phyloP scores from a whole-genome alignment of 2,329 filamentous ascomycete genomes.

The Scopulariopsis brevicaulis region DNA sequence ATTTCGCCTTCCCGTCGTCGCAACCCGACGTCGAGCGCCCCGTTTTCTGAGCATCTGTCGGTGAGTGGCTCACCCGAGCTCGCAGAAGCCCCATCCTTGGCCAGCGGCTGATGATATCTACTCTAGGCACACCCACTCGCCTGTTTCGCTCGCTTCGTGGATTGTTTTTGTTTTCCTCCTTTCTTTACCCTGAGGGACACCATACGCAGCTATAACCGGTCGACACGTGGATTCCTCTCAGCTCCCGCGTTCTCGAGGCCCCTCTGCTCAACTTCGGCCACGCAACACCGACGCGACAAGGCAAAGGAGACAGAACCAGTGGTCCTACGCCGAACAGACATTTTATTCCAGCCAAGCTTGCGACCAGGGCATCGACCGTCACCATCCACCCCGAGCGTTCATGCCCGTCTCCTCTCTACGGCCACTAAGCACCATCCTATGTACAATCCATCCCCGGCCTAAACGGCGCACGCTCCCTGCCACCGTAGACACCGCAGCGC shows the following conservation, averaged over 20 bases:
- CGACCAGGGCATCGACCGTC: neutral
- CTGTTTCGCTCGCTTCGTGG: constrained; percentile 1
- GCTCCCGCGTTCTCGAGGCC: neutral
- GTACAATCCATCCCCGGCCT: constrained; percentile 1
- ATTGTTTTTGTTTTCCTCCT: neutral
- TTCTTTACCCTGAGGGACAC: neutral
- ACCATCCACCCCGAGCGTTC: neutral
- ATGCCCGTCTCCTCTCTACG: neutral
- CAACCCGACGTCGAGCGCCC: neutral
- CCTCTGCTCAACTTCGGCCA: neutral
- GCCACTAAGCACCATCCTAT: constrained; percentile 3
- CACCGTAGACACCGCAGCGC: neutral
- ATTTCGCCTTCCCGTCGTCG: neutral
- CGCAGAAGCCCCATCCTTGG: neutral
- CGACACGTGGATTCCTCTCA: neutral
- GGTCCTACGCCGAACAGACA: neutral
- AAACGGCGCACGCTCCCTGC: neutral
- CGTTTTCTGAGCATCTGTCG: neutral
- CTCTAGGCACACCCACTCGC: neutral
- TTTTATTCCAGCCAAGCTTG: neutral
- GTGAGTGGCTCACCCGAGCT: neutral
- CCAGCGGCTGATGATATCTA: neutral
- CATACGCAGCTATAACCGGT: neutral
- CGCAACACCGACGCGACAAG: neutral
- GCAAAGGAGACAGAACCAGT: neutral